Evolutionary conservation across 352 stramenopile genomes (phyloP), one percentile per base, ranked within the genome.

Genomic region (Chrysophaeum taylorii): DNA sequence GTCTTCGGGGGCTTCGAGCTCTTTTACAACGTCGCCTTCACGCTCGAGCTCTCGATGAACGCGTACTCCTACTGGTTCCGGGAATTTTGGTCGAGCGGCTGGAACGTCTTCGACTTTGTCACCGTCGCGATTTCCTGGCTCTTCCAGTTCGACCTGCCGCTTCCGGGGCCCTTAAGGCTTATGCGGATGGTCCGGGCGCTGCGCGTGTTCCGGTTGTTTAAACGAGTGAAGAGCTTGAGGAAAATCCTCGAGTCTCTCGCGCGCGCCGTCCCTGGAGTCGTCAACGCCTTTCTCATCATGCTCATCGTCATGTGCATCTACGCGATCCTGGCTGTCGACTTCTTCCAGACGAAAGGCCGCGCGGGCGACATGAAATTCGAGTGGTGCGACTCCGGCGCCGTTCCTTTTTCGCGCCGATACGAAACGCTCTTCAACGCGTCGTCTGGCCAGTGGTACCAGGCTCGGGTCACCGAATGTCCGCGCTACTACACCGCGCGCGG

Each of bases 251-350:
- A 62, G 50, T 7, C 15, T 31, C 50, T 62, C 50, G 50, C 50
- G 50, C 50, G 50, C 50, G 50, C 50, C n/a, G 27, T 62, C 9
- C 50, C 50, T 25, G 50, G 50, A 2, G 50, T 62, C 4, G 38
- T 62, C 4, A 62, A 62, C 50, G 50, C 50, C 4, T 62, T 62
- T 37, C 50, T 62, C 2, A 62, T 62, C 50, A 62, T 62, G 50
- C 2, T n/a, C 27, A 62, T 62, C 50, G 27, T 37, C 4, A 62
- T 62, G 23, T 62, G 50, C 50, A 62, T 62, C 50, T 62, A 62
- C 50, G 50, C 50, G n/a, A 62, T 62, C 25, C 25, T 62, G 7
- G 50, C 50, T 31, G 50, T 62, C 4, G 50, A 62, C 50, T 62
- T 62, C 50, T 62, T 62, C 25, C 50, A 31, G 5, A 1, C 7